Evolutionary conservation across 495 filamentous ascomycete species (phyloP), one percentile per base, ranked within the genome.

Genomic region (Tuber indicum): DNA sequence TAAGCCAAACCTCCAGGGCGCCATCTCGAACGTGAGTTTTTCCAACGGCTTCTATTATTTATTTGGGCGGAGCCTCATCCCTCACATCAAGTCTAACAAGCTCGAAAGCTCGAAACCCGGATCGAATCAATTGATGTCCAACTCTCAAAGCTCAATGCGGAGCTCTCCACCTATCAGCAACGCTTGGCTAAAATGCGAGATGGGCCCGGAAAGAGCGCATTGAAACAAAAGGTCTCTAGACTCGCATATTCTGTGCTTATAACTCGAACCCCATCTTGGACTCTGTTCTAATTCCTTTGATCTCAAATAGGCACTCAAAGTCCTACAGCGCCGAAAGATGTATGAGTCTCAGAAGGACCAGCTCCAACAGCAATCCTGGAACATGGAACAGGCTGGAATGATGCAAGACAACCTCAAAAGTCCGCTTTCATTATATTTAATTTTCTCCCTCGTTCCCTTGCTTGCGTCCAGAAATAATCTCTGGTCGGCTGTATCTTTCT

Each of bases 361-460:
- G 86, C 91, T 98, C 74, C 93, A 96, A 85, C 90, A 92, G 80
- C 96, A 98, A 85, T 92, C 92, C 19, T 98, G 96, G 96, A 99
- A 98, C 86, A 98, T 99, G 94, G 94, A 98, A 85, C 96, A 98
- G 84, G 96, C 96, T 9, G 92, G 93, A 84, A 97, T 96, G 88
- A 98, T 99, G 96, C 94, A 96, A 86, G 96, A 98, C 85, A 98
- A 99, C 82, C 90, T 99, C 47, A 96, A 97, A 84, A 98, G 82
- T 84, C 79, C 58, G 79, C 77, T 73, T 73, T 80, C 77, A 58
- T 75, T 73, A 73, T 76, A 46, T 21, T 66, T 49, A 42, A 66
- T 70, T 43, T 58, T 41, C 46, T 36, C 76, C 45, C 41, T 72
- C 19, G 43, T 49, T 19, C 76, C 76, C 32, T 36, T 71, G 69